phyloP scores from a whole-genome alignment of 305 asterid genomes.

The Nicotiana rustica region DNA sequence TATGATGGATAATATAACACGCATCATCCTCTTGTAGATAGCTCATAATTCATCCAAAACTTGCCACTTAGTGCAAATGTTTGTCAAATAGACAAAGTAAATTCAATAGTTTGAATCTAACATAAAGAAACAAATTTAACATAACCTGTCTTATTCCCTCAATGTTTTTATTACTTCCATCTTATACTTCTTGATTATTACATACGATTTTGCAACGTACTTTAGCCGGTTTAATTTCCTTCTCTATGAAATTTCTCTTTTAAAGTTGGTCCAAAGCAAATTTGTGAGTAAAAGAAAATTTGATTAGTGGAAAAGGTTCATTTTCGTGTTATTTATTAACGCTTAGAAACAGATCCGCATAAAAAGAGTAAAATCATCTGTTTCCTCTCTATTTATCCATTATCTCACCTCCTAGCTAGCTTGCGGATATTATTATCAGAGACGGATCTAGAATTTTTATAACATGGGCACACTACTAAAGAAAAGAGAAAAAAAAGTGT shows the following conservation, averaged over 20 bases:
- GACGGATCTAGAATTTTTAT: too few relatives aligned
- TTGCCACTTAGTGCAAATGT: slow-evolving; percentile 19
- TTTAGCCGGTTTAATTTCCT: neutral
- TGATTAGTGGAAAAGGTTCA: neutral
- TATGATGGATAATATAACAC: slow-evolving; percentile 28
- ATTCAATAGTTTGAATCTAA: neutral
- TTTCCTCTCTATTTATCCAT: too few relatives aligned
- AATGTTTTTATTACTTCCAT: neutral
- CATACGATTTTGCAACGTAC: neutral
- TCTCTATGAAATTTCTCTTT: neutral
- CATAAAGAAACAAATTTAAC: neutral
- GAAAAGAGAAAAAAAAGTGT: too few relatives aligned
- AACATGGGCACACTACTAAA: too few relatives aligned
- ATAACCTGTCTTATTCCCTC: neutral
- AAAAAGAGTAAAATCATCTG: too few relatives aligned
- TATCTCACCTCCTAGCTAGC: too few relatives aligned
- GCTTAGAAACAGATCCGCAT: neutral
- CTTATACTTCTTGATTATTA: neutral
- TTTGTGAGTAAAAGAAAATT: neutral
- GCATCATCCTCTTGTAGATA: slow-evolving; percentile 6
- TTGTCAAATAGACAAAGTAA: neutral
- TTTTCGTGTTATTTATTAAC: neutral
- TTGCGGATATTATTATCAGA: too few relatives aligned
- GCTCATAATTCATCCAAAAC: slow-evolving; percentile 17
- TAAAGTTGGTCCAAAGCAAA: neutral